Conservation (phyloP, 2,329 filamentous ascomycete genomes). For the Clonostachys sp. region DNA sequence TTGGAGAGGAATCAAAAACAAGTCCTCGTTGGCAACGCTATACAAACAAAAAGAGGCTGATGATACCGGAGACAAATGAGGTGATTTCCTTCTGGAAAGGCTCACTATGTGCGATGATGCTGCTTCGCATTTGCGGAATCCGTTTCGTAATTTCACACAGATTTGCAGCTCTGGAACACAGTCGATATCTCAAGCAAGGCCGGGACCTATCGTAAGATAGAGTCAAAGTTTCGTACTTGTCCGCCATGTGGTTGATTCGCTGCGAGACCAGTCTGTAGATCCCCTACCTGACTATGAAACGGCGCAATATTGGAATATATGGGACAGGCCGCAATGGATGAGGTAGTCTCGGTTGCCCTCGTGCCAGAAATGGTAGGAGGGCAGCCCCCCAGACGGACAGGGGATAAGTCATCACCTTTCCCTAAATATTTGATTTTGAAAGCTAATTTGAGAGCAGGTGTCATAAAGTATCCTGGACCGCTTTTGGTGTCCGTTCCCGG, state of each 20-base stretch:
- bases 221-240: constrained; percentile 93
- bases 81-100: too few species aligned
- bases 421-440: background rate
- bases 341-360: constrained; percentile 41
- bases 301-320: constrained; percentile 11
- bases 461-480: too few species aligned
- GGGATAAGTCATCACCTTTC: constrained; percentile 42
- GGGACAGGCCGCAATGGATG: constrained; percentile 24
- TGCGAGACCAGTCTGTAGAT: too few species aligned
- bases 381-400: constrained; percentile 35
- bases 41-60: constrained; percentile 66
- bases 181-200: constrained; percentile 18
- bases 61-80: too few species aligned
- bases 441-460: too few species aligned
- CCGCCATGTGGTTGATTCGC: constrained; percentile 37
- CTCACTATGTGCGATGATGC: too few species aligned
- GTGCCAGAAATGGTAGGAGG: constrained; percentile 45
- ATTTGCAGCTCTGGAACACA: background rate
- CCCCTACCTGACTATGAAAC: background rate
- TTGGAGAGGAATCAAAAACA: constrained; percentile 89
- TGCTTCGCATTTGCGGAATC: too few species aligned
- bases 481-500: too few species aligned
- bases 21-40: constrained; percentile 83
- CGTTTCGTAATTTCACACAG: too few species aligned
- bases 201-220: constrained; percentile 89